Evolutionary conservation across 129 eudicot genomes (phyloP).

Genomic region (Flaveria robusta): DNA sequence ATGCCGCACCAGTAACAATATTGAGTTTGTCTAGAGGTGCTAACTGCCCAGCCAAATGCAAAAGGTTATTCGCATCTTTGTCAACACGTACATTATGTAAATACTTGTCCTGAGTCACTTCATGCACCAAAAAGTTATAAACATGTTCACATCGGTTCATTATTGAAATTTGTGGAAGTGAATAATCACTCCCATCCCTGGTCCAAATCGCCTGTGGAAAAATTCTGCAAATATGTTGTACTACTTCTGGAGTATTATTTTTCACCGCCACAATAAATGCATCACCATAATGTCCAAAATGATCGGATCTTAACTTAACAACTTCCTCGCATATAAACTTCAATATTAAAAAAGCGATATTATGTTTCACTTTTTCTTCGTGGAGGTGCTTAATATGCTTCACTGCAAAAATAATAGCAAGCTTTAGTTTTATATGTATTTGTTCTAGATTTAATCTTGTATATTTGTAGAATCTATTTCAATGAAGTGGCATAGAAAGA

Average conservation of each 20-base stretch:
- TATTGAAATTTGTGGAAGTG: slow-evolving; percentile 21
- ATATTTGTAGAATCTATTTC: no score
- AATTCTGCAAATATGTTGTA: slow-evolving; percentile 26
- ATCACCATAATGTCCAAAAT: not conserved
- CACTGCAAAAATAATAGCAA: not conserved
- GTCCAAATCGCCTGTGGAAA: slow-evolving; percentile 31
- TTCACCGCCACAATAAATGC: slow-evolving; percentile 16
- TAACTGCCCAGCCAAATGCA: slow-evolving; percentile 25
- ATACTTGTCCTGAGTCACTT: not conserved
- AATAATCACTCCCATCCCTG: not conserved
- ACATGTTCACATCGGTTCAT: slow-evolving; percentile 24
- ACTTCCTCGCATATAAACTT: slow-evolving; percentile 21
- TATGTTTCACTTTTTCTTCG: slow-evolving; percentile 19
- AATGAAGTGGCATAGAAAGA: no score
- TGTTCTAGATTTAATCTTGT: no score
- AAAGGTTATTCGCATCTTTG: not conserved
- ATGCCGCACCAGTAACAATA: slow-evolving; percentile 36
- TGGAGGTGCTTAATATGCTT: slow-evolving; percentile 12
- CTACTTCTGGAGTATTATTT: slow-evolving; percentile 25
- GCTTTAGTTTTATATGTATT: no score
- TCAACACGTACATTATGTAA: not conserved
- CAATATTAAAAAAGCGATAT: slow-evolving; percentile 4
- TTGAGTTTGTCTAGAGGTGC: slow-evolving; percentile 30
- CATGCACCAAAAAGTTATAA: slow-evolving; percentile 20
- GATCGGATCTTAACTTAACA: slow-evolving; percentile 7